A percentile compares a stretch with the other conserved stretches of the same genome.
These are phyloP conservation scores for Stachybotrys echinatus DNA, from an alignment of 2,329 filamentous ascomycete species.

Conservation along the genomic window DNA sequence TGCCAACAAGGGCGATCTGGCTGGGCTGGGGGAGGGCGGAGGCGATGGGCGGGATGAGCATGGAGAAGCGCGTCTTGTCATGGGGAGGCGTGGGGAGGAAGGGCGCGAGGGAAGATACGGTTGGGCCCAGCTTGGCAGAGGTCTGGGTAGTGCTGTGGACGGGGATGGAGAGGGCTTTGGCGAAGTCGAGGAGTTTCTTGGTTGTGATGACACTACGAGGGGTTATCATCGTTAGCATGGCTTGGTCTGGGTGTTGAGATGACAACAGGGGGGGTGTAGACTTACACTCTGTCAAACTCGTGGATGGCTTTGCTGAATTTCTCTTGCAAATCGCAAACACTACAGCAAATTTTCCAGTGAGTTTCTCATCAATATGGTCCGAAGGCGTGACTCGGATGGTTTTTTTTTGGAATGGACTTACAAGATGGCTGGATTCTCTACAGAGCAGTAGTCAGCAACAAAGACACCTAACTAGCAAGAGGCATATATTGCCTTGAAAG, in stretches of 20 bases:
- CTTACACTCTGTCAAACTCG: conserved; percentile 77
- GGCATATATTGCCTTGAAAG: neutral
- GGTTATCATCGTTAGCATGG: neutral
- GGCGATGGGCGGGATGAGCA: conserved; percentile 68
- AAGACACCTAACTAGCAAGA: neutral
- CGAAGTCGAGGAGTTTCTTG: conserved; percentile 63
- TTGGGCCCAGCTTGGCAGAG: conserved; percentile 69
- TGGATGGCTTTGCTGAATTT: conserved; percentile 81
- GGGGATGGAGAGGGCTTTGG: conserved; percentile 64
- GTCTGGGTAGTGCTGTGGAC: conserved; percentile 86
- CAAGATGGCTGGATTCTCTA: conserved; percentile 47
- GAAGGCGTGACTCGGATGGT: neutral
- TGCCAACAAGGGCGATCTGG: conserved; percentile 76
- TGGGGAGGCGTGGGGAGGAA: conserved; percentile 50
- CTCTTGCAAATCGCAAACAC: conserved; percentile 92
- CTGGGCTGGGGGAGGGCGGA: conserved; percentile 28
- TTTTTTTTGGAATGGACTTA: conserved; percentile 25
- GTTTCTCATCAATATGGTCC: too few species aligned
- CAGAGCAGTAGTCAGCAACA: neutral
- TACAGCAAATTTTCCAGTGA: conserved; percentile 28
- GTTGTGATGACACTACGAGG: conserved; percentile 55
- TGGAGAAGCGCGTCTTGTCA: conserved; percentile 90
- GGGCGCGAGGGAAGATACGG: conserved; percentile 64
- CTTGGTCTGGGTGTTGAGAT: conserved; percentile 1
- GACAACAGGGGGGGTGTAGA: conserved; percentile 4